Evolutionary conservation across 1,284 basidiomycete genomes (phyloP).

Genomic region (Cystobasidiaceae sp.): DNA sequence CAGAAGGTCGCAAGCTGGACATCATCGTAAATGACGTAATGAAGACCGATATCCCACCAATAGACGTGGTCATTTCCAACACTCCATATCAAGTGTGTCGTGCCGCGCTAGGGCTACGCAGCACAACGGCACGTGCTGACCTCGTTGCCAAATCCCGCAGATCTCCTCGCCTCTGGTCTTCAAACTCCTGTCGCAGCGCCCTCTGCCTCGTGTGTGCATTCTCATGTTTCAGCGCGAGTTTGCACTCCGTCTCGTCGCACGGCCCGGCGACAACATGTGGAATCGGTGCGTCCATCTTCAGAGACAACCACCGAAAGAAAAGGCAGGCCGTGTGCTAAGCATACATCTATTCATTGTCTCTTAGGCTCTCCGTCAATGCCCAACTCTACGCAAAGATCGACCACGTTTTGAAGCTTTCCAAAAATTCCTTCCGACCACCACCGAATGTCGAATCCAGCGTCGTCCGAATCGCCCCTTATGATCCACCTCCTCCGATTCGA

Average conservation of each 20-base stretch:
- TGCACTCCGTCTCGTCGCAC: slow-evolving; percentile 83
- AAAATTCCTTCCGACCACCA: slow-evolving; percentile 93
- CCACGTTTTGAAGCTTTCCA: slow-evolving; percentile 91
- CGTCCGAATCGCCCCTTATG: slow-evolving; percentile 81
- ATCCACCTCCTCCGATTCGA: slow-evolving; percentile 89
- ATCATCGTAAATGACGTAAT: slow-evolving; percentile 95
- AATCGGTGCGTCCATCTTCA: slow-evolving; percentile 52
- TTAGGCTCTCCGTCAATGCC: slow-evolving; percentile 83
- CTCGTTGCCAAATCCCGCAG: slow-evolving; percentile 41
- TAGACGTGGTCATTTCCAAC: slow-evolving; percentile 98
- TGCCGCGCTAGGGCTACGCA: background rate
- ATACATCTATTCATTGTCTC: background rate
- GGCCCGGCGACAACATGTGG: slow-evolving; percentile 82
- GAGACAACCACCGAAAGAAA: background rate
- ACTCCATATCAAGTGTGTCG: slow-evolving; percentile 79
- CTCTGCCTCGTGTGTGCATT: slow-evolving; percentile 86
- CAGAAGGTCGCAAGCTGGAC: slow-evolving; percentile 89
- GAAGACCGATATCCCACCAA: slow-evolving; percentile 93
- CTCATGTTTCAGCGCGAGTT: slow-evolving; percentile 99
- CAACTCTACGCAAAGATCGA: slow-evolving; percentile 94
- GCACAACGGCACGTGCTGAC: background rate
- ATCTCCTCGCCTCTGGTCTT: slow-evolving; percentile 98
- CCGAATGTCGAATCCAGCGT: slow-evolving; percentile 92
- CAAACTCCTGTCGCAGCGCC: slow-evolving; percentile 91
- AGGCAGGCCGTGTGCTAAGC: background rate